These are phyloP conservation scores for Mrakia hoshinonis DNA, from an alignment of 768 basidiomycete genomes.

Conservation along the genomic window DNA sequence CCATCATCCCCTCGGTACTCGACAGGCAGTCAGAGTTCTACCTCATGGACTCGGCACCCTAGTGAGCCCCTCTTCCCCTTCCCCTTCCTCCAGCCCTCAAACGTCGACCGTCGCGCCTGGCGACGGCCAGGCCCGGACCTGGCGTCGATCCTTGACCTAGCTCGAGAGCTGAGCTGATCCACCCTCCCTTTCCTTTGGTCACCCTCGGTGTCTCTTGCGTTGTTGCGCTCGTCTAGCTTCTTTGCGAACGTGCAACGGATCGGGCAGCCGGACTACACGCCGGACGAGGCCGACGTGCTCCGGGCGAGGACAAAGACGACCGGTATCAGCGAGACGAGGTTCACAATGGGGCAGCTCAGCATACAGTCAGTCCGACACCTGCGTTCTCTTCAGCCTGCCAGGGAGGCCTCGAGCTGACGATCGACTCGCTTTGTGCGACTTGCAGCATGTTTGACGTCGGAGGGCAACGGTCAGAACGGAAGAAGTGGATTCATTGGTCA, in stretches of 20 bases:
- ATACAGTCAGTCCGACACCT: constrained; percentile 41
- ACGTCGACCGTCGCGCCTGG: too few species aligned
- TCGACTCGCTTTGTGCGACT: not conserved
- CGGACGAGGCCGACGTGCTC: constrained; percentile 76
- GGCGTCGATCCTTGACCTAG: too few species aligned
- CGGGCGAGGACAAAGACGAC: constrained; percentile 81
- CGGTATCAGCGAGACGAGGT: constrained; percentile 79
- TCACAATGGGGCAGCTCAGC: constrained; percentile 46
- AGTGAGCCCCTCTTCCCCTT: constrained; percentile 64
- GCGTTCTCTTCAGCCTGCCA: not conserved
- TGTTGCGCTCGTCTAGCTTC: constrained; percentile 51
- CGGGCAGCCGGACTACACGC: constrained; percentile 67
- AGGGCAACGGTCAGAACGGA: constrained; percentile 69
- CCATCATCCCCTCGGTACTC: constrained; percentile 45
- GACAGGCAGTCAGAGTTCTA: constrained; percentile 60
- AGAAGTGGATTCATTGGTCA: constrained; percentile 45
- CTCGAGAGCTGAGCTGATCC: too few species aligned
- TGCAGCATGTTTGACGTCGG: constrained; percentile 65
- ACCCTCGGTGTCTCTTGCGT: not conserved
- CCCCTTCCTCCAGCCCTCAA: too few species aligned
- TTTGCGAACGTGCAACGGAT: constrained; percentile 78
- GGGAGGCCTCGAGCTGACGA: not conserved
- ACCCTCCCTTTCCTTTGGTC: constrained; percentile 1
- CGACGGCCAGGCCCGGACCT: too few species aligned
- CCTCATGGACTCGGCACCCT: constrained; percentile 86